A percentile compares a stretch with the other conserved stretches of the same genome.
Conservation (phyloP, 331 rosid genomes). For the Erythrophleum ivorense region DNA sequence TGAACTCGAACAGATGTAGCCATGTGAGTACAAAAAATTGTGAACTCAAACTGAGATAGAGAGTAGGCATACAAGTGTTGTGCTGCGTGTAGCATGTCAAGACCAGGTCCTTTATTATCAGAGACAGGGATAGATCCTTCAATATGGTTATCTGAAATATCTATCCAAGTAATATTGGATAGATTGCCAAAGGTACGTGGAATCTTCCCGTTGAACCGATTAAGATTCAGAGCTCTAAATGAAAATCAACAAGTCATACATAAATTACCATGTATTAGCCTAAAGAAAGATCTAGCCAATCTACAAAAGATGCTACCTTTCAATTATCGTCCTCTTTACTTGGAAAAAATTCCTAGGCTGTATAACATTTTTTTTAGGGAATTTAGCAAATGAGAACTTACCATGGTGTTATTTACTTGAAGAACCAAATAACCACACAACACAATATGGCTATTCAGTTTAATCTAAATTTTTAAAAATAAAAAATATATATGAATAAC, state of each 20-base stretch:
- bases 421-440: neutral
- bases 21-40: conserved; percentile 1
- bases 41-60: neutral
- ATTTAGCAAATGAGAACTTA: neutral
- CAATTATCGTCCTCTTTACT: conserved; percentile 8
- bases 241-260: neutral
- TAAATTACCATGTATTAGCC: conserved; percentile 23
- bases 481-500: neutral
- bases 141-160: conserved; percentile 54
- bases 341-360: neutral
- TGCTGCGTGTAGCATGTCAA: conserved; percentile 48
- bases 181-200: conserved; percentile 53
- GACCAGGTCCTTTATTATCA: conserved; percentile 59
- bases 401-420: neutral
- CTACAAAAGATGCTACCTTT: neutral
- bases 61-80: conserved; percentile 57
- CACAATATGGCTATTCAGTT: neutral
- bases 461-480: neutral
- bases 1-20: conserved; percentile 26
- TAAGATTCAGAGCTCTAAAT: conserved; percentile 54
- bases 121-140: conserved; percentile 68
- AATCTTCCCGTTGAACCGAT: conserved; percentile 49
- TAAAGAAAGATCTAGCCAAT: conserved; percentile 14
- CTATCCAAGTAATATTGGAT: conserved; percentile 52
- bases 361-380: neutral